Conservation (phyloP, 2,329 filamentous ascomycete species). For the Penicillium sp. region DNA sequence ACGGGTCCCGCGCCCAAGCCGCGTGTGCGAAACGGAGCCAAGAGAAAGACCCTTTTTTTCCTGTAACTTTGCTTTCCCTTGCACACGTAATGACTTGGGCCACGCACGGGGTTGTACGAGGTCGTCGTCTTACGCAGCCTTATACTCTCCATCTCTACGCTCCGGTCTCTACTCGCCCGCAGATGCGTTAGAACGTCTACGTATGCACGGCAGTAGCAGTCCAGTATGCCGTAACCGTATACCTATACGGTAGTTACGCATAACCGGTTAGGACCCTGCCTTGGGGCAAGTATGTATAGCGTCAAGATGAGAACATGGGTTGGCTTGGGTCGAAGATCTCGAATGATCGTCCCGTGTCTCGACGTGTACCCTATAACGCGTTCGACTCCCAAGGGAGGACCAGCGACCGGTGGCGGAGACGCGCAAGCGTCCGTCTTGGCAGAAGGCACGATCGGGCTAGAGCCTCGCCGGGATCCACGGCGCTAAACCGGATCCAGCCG, state of each 20-base stretch:
- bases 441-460: conserved; percentile 31
- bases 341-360: conserved; percentile 14
- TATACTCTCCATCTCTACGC: background rate
- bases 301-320: background rate
- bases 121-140: background rate
- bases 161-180: too few species aligned
- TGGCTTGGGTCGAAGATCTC: conserved; percentile 2
- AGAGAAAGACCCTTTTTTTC: conserved; percentile 32
- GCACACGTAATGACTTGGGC: conserved; percentile 19
- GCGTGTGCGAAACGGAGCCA: conserved; percentile 35
- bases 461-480: conserved; percentile 20
- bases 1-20: conserved; percentile 35
- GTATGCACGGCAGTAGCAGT: too few species aligned
- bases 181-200: too few species aligned
- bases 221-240: too few species aligned
- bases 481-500: conserved; percentile 22
- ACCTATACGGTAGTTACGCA: too few species aligned
- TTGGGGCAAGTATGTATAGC: background rate
- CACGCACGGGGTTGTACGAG: conserved; percentile 5
- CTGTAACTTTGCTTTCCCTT: conserved; percentile 15
- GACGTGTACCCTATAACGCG: conserved; percentile 9
- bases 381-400: conserved; percentile 13
- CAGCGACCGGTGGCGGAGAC: conserved; percentile 28
- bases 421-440: conserved; percentile 43
- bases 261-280: too few species aligned